These are phyloP conservation scores for Furcasterigmium furcatum DNA, from an alignment of 2,329 filamentous ascomycete species.

Conservation along the genomic window DNA sequence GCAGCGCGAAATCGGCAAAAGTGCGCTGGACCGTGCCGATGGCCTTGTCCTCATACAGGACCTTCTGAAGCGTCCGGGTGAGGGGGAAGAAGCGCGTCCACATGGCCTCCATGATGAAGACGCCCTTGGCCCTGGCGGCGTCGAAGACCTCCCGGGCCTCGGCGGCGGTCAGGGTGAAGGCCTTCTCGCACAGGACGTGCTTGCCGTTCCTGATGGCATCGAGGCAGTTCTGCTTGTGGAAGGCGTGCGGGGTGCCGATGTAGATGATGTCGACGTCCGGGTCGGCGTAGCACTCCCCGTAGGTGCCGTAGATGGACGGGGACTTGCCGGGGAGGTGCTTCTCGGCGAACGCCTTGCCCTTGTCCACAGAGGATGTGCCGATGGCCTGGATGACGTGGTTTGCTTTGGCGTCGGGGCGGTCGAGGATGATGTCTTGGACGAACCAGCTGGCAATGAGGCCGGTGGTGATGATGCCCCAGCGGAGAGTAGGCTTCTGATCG, in stretches of 20 bases:
- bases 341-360: constrained; percentile 32
- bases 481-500: constrained; percentile 16
- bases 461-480: constrained; percentile 33
- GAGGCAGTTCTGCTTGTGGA: constrained; percentile 39
- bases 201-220: constrained; percentile 39
- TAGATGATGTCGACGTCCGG: constrained; percentile 40
- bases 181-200: constrained; percentile 42
- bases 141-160: constrained; percentile 35
- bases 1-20: constrained; percentile 35
- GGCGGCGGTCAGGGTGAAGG: constrained; percentile 35
- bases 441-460: constrained; percentile 40
- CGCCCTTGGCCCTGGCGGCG: constrained; percentile 31
- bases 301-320: constrained; percentile 33
- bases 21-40: constrained; percentile 34
- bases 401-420: constrained; percentile 28
- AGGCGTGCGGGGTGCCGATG: constrained; percentile 40
- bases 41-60: constrained; percentile 33
- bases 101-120: constrained; percentile 44
- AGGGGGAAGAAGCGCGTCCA: constrained; percentile 41
- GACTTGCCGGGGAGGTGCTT: constrained; percentile 20
- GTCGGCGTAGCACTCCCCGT: constrained; percentile 35
- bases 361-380: constrained; percentile 33
- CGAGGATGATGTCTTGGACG: constrained; percentile 34
- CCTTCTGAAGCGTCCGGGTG: constrained; percentile 23
- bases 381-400: constrained; percentile 38